These are phyloP conservation scores for Vigna reflexopilosa DNA, from an alignment of 306 rosid species.

Conservation along the genomic window DNA sequence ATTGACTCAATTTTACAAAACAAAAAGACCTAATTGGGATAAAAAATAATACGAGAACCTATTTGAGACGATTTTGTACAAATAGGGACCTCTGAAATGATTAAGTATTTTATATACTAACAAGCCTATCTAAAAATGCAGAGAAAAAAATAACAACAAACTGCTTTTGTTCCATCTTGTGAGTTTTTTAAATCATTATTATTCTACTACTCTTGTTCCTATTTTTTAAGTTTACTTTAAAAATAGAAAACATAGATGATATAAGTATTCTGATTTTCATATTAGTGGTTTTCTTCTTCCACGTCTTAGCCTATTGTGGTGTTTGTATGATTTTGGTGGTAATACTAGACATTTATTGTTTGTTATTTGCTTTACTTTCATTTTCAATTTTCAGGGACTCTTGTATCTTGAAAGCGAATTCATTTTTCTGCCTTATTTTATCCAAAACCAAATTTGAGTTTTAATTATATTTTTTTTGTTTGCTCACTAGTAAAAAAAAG, in stretches of 20 bases:
- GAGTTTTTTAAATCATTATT: no score
- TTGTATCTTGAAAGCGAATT: slow-evolving; percentile 22
- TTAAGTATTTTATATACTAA: background rate
- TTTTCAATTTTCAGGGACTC: slow-evolving; percentile 23
- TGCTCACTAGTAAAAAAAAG: background rate
- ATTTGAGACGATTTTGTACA: no score
- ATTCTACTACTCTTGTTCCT: background rate
- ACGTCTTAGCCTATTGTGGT: slow-evolving; percentile 7
- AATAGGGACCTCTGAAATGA: no score
- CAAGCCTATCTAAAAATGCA: background rate
- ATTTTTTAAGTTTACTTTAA: slow-evolving; percentile 2
- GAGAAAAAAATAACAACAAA: no score
- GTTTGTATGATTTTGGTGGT: slow-evolving; percentile 20
- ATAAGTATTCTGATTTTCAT: slow-evolving; percentile 19
- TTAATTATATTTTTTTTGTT: slow-evolving; percentile 15
- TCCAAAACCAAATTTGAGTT: background rate
- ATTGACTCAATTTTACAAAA: no score
- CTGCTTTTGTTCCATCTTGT: no score
- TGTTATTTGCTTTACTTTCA: slow-evolving; percentile 1
- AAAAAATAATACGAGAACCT: no score
- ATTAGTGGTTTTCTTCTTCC: slow-evolving; percentile 28
- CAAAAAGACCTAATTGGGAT: no score
- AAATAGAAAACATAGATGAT: slow-evolving; percentile 4
- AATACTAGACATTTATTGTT: slow-evolving; percentile 1
- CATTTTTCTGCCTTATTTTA: slow-evolving; percentile 4